These are phyloP conservation scores for Blastomyces gilchristii DNA, from an alignment of 2,329 filamentous ascomycete genomes.

Conservation along the genomic window DNA sequence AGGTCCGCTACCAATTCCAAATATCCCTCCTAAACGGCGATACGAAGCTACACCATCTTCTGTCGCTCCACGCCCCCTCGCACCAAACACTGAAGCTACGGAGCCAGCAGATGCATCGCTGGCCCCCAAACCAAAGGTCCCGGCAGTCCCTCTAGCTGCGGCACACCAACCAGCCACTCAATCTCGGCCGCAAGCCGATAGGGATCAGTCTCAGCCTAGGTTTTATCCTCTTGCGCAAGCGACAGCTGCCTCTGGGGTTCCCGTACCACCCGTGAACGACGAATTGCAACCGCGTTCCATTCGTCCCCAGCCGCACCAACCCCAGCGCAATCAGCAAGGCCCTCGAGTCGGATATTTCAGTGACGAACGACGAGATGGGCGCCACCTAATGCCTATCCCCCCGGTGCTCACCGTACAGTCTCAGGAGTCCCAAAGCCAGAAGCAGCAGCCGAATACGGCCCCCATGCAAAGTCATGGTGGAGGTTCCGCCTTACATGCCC, in stretches of 20 bases:
- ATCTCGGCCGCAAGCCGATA: constrained; percentile 25
- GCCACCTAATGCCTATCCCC: constrained; percentile 13
- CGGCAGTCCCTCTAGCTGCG: constrained; percentile 19
- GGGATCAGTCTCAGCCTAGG: constrained; percentile 26
- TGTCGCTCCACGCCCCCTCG: constrained; percentile 33
- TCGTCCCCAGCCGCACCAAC: constrained; percentile 23
- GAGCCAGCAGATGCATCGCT: constrained; percentile 26
- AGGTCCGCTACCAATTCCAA: constrained; percentile 35
- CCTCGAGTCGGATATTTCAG: constrained; percentile 37
- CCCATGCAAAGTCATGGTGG: background rate
- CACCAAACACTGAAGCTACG: constrained; percentile 32
- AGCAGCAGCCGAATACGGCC: constrained; percentile 6
- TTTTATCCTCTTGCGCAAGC: constrained; percentile 35
- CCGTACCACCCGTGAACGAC: constrained; percentile 24
- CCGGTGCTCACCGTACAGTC: constrained; percentile 3
- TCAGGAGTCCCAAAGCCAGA: constrained; percentile 11
- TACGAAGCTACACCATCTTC: constrained; percentile 38
- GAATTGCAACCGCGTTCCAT: constrained; percentile 26
- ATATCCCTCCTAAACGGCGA: constrained; percentile 38
- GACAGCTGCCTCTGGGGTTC: constrained; percentile 20
- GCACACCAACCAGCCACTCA: constrained; percentile 26
- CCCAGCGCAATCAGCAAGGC: constrained; percentile 29
- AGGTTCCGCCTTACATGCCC: background rate
- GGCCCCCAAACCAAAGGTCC: constrained; percentile 24
- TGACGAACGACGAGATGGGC: constrained; percentile 30